Base-by-base conservation (phyloP, 768 basidiomycete genomes). In the Psilocybe azurescens region DNA sequence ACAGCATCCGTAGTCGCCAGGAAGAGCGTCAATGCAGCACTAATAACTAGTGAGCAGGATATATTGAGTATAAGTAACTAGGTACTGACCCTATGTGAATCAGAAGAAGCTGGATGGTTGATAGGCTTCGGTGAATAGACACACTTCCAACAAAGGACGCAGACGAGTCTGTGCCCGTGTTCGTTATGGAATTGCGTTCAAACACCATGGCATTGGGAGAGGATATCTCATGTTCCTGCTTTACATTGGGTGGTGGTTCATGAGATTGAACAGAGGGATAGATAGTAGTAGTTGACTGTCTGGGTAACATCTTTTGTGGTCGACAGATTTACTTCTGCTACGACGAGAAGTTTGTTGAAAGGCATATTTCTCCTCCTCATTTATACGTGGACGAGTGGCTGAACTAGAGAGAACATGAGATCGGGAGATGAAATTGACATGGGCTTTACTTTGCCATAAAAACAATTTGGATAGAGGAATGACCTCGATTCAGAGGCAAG, bases 1-100 rank as follows among this genome's bases (percentile, higher is more conserved):
- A 94, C 93, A 53, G 90, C 86, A 73, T 94, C 93, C 5, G 93
- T 94, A 10, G 93, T 95, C 2, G 93, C 93, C 10, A 95, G 86
- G 73, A 95, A 95, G 58, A 94, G 73, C 9, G 92, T 82, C 75
- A 94, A 73, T 4, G 91, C 92, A 39, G 91, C 90, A 50, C 93
- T 94, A 70, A 18, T 49, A n/a, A 32, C 33, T 30, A 32, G 16
- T 44, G 41, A 54, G 36, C 41, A 61, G 41, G 57, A 6, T 39
- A 6, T 39, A 38, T 56, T 41, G 53, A 55, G 48, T 58, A 61
- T 61, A 46, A 44, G 62, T 58, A 55, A 49, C 51, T n/a, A 44
- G 36, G 6, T 30, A 61, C 73, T 61, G 74, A 91, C 91, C 91
- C 91, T 64, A 90, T 80, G 72, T 92, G 91, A 24, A 88, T 83